phyloP scores from a whole-genome alignment of 2,329 filamentous ascomycete species.

The Talaromyces atroroseus region DNA sequence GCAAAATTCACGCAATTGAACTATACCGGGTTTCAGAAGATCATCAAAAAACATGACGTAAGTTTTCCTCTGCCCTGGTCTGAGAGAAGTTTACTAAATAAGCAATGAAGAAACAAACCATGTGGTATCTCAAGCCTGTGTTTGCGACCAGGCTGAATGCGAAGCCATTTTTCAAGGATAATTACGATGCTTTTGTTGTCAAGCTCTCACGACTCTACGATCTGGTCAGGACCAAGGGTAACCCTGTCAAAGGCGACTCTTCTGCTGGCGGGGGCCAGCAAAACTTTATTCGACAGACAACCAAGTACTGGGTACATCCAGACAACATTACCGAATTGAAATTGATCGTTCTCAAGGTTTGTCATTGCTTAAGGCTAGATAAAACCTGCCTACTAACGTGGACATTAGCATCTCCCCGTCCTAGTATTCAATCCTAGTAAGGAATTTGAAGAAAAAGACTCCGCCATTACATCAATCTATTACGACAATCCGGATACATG shows the following conservation, averaged over 20 bases:
- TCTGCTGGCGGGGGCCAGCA: constrained; percentile 86
- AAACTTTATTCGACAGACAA: constrained; percentile 94
- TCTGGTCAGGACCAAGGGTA: constrained; percentile 84
- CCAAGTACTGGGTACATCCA: constrained; percentile 98
- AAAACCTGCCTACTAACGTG: not conserved
- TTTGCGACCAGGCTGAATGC: constrained; percentile 91
- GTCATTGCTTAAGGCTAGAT: constrained; percentile 6
- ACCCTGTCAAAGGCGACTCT: constrained; percentile 86
- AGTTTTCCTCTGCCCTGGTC: constrained; percentile 24
- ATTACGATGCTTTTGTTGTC: constrained; percentile 93
- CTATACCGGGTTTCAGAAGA: constrained; percentile 99
- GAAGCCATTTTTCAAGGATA: constrained; percentile 98
- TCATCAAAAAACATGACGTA: constrained; percentile 99
- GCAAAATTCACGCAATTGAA: constrained; percentile 98
- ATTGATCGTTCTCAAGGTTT: constrained; percentile 84
- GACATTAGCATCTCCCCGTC: constrained; percentile 71
- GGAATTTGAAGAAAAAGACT: constrained; percentile 84
- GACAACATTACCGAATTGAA: constrained; percentile 98
- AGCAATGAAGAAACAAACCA: constrained; percentile 82
- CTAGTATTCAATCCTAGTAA: constrained; percentile 97
- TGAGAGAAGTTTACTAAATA: constrained; percentile 53
- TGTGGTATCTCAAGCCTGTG: constrained; percentile 89
- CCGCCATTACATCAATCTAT: constrained; percentile 97
- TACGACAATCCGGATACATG: constrained; percentile 93
- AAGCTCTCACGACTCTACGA: constrained; percentile 95